Conservation (phyloP, 1,139 yeast species). For the Lodderomyces parapsilosis region DNA sequence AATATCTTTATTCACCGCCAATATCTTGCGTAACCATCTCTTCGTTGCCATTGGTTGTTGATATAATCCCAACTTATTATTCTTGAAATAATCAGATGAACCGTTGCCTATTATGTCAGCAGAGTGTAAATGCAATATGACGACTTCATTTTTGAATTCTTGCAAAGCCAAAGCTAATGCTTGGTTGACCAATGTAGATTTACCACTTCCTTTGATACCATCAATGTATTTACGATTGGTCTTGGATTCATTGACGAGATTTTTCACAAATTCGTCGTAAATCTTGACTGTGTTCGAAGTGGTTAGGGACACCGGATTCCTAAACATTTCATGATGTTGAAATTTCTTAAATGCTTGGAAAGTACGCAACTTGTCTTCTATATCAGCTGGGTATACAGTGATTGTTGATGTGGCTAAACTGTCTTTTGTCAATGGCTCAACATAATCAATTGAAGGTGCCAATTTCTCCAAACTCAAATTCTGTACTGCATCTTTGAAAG, state of each 20-base stretch:
- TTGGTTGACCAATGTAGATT: conserved; percentile 72
- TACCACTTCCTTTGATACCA: conserved; percentile 81
- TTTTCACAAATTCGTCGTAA: conserved; percentile 24
- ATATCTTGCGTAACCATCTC: conserved; percentile 56
- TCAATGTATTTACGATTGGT: conserved; percentile 55
- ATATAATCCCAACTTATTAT: conserved; percentile 48
- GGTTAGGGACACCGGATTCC: conserved; percentile 55
- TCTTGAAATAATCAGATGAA: conserved; percentile 62
- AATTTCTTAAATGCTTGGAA: conserved; percentile 57
- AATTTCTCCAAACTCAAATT: conserved; percentile 17
- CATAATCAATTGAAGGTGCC: conserved; percentile 5
- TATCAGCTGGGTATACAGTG: conserved; percentile 22
- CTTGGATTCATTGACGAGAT: conserved; percentile 20
- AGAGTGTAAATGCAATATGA: conserved; percentile 66
- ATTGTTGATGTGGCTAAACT: conserved; percentile 15
- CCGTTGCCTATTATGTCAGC: conserved; percentile 70
- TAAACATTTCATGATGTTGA: conserved; percentile 64
- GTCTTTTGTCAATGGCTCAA: conserved; percentile 2
- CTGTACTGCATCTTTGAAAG: conserved; percentile 40
- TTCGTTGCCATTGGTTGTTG: conserved; percentile 82
- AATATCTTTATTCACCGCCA: conserved; percentile 53
- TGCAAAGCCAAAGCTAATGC: conserved; percentile 59
- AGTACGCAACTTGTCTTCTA: conserved; percentile 25
- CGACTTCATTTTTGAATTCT: conserved; percentile 40
- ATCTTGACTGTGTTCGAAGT: conserved; percentile 33